phyloP scores from a whole-genome alignment of 139 green algal species.

The Asterochloris erici region DNA sequence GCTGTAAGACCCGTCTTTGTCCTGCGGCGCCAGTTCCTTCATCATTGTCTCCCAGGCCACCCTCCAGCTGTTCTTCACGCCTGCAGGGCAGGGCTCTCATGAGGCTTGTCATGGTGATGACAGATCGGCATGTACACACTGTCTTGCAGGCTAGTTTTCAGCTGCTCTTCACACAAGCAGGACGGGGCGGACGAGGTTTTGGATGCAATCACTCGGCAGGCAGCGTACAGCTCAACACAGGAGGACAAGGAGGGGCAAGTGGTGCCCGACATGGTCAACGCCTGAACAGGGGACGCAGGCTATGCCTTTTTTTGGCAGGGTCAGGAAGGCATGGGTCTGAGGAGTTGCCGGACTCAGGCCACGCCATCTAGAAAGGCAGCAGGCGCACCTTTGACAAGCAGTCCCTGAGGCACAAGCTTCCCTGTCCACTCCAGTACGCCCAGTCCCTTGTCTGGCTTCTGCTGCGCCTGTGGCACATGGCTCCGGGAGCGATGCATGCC shows the following conservation, averaged over 20 bases:
- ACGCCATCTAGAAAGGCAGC: not conserved
- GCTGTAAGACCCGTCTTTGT: conserved; percentile 63
- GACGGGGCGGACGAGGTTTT: not conserved
- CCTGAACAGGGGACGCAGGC: not conserved
- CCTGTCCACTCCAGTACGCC: conserved; percentile 71
- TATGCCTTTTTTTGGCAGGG: not conserved
- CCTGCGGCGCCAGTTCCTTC: conserved; percentile 85
- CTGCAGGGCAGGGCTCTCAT: conserved; percentile 24
- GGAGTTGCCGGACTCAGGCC: not conserved
- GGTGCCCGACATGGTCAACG: no score
- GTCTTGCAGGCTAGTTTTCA: not conserved
- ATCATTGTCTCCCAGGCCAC: conserved; percentile 76
- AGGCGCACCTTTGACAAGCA: conserved; percentile 56
- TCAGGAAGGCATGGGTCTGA: not conserved
- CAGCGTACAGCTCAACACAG: no score
- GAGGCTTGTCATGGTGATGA: not conserved
- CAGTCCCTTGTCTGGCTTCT: conserved; percentile 30
- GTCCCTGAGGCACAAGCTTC: conserved; percentile 65
- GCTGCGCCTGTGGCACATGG: not conserved
- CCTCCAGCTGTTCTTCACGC: conserved; percentile 69
- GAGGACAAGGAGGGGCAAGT: no score
- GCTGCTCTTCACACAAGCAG: not conserved
- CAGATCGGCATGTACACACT: not conserved
- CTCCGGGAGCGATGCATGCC: no score
- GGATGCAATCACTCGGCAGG: not conserved